Conservation (phyloP, 352 stramenopile genomes). For the Phytophthora brassicae region DNA sequence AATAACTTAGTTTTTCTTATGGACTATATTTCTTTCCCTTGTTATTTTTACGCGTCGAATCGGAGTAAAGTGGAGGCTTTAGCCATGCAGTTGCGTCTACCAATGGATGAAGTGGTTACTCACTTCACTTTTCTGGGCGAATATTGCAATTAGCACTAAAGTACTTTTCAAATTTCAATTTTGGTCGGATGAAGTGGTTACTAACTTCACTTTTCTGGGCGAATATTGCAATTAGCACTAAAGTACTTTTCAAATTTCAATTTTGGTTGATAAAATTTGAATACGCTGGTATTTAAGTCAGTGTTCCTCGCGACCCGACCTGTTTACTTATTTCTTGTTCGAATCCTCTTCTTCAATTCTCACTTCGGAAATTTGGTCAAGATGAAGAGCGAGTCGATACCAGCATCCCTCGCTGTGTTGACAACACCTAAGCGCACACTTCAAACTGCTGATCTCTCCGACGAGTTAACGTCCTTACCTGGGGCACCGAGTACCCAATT, state of each 20-base stretch:
- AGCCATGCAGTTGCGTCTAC: constrained; percentile 52
- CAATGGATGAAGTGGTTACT: constrained; percentile 45
- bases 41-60: constrained; percentile 23
- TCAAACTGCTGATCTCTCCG: not conserved
- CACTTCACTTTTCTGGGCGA: constrained; percentile 62
- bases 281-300: not conserved
- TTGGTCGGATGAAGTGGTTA: constrained; percentile 38
- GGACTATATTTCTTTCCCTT: too few relatives aligned
- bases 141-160: constrained; percentile 25
- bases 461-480: constrained; percentile 1
- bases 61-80: constrained; percentile 42
- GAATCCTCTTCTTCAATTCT: not conserved
- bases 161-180: not conserved
- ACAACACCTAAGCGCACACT: not conserved
- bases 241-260: not conserved
- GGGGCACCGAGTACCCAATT: not conserved
- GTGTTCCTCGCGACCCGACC: not conserved
- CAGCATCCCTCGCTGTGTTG: constrained; percentile 13
- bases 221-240: constrained; percentile 4
- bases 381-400: constrained; percentile 13
- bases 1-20: too few relatives aligned
- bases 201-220: constrained; percentile 39
- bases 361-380: not conserved
- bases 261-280: not conserved
- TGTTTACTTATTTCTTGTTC: constrained; percentile 7